A percentile compares a stretch with the other conserved stretches of the same genome.
These are phyloP conservation scores for Shiraia bambusicola DNA, from an alignment of 2,329 filamentous ascomycete species.

Conservation along the genomic window DNA sequence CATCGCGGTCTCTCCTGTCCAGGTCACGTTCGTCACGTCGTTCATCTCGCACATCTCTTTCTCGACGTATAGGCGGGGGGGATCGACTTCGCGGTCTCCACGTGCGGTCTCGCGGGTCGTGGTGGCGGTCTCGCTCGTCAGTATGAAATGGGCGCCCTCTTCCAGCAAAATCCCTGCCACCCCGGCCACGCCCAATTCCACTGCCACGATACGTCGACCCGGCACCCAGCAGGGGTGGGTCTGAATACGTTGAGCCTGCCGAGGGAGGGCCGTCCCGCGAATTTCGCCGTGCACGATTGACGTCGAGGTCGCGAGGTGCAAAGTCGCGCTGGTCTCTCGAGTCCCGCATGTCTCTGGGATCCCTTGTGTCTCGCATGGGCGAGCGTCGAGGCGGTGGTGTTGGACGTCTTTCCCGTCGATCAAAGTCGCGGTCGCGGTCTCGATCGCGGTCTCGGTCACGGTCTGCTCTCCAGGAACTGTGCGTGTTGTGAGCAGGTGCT, in stretches of 20 bases:
- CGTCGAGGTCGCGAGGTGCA: slow-evolving; percentile 63
- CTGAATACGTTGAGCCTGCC: slow-evolving; percentile 69
- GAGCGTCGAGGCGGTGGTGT: slow-evolving; percentile 64
- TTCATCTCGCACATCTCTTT: slow-evolving; percentile 49
- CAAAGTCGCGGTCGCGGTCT: slow-evolving; percentile 57
- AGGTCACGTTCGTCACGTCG: slow-evolving; percentile 45
- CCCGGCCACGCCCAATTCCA: slow-evolving; percentile 54
- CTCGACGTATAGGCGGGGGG: slow-evolving; percentile 54
- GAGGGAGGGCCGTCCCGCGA: slow-evolving; percentile 74
- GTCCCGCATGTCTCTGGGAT: slow-evolving; percentile 61
- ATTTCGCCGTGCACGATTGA: slow-evolving; percentile 65
- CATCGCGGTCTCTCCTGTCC: slow-evolving; percentile 44
- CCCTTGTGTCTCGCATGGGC: slow-evolving; percentile 59
- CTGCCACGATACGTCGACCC: slow-evolving; percentile 56
- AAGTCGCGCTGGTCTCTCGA: slow-evolving; percentile 63
- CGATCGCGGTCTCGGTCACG: slow-evolving; percentile 50
- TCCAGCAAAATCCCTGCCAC: slow-evolving; percentile 46
- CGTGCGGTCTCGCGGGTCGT: slow-evolving; percentile 49
- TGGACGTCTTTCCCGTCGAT: slow-evolving; percentile 60
- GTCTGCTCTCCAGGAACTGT: slow-evolving; percentile 55
- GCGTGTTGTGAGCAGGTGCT: slow-evolving; percentile 43
- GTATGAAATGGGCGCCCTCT: slow-evolving; percentile 50
- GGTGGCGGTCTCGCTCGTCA: slow-evolving; percentile 53
- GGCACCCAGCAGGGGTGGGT: slow-evolving; percentile 59
- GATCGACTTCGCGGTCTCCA: slow-evolving; percentile 66